These are phyloP conservation scores for Collybia nuda DNA, from an alignment of 768 basidiomycete species.

Conservation along the genomic window DNA sequence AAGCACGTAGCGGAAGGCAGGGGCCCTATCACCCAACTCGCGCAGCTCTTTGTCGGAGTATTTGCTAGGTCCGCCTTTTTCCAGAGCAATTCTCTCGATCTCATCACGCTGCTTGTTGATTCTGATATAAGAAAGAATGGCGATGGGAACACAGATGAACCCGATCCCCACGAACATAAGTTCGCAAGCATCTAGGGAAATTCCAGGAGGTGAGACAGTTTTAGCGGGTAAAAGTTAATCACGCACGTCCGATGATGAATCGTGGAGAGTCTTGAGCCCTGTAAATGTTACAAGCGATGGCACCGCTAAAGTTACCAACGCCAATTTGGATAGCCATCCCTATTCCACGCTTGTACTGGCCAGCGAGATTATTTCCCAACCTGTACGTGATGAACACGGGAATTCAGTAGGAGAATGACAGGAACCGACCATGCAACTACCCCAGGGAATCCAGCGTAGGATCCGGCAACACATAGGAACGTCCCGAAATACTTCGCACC, in stretches of 20 bases:
- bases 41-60: conserved; percentile 35
- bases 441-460: conserved; percentile 60
- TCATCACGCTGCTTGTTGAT: conserved; percentile 58
- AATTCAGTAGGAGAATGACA: not conserved
- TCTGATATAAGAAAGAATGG: conserved; percentile 47
- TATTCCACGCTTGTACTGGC: conserved; percentile 69
- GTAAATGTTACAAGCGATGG: conserved; percentile 65
- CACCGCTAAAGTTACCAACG: conserved; percentile 64
- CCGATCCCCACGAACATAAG: conserved; percentile 72
- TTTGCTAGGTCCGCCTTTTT: conserved; percentile 28
- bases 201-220: not conserved
- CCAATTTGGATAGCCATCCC: conserved; percentile 72
- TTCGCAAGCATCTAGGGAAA: conserved; percentile 53
- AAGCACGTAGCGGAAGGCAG: conserved; percentile 58
- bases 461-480: conserved; percentile 67
- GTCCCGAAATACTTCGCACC: conserved; percentile 74
- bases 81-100: conserved; percentile 22
- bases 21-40: conserved; percentile 58
- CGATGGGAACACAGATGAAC: conserved; percentile 47
- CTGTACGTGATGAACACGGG: conserved; percentile 26
- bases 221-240: not conserved
- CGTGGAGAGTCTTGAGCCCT: conserved; percentile 57
- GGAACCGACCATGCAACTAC: conserved; percentile 56
- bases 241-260: conserved; percentile 63
- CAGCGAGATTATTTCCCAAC: conserved; percentile 65